phyloP scores from a whole-genome alignment of 179 eudicot genomes.

The Dionaea muscipula region DNA sequence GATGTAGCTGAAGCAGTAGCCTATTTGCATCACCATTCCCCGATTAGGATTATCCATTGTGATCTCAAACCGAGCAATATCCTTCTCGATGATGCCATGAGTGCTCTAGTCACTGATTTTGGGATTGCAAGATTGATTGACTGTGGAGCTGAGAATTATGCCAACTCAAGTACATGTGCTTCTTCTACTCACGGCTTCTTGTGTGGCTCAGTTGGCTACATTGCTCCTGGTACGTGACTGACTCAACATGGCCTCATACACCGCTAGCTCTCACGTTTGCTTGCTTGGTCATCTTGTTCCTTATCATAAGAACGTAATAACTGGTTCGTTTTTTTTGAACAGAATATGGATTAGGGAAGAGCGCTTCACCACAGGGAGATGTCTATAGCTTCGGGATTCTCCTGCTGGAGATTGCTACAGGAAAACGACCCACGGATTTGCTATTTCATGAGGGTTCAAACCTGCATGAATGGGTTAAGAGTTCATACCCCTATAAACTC shows the following conservation, averaged over 20 bases:
- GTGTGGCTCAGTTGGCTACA: constrained; percentile 15
- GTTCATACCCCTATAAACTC: constrained; percentile 44
- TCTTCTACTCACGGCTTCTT: constrained; percentile 26
- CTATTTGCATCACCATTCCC: constrained; percentile 11
- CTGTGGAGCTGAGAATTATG: constrained; percentile 23
- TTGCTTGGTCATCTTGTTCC: no score
- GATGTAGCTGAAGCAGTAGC: constrained; percentile 54
- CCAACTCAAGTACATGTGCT: constrained; percentile 22
- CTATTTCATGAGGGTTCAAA: constrained; percentile 11
- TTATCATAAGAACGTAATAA: no score
- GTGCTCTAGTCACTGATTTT: constrained; percentile 13
- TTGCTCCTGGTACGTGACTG: constrained; percentile 9
- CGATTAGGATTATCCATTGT: constrained; percentile 6
- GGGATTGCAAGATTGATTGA: constrained; percentile 13
- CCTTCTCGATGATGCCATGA: constrained; percentile 18
- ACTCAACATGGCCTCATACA: no score
- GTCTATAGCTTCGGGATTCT: constrained; percentile 23
- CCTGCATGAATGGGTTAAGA: constrained; percentile 51
- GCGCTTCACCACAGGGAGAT: constrained; percentile 20
- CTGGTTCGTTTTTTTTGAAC: no score
- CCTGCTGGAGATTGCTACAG: constrained; percentile 16
- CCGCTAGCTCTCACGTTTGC: no score
- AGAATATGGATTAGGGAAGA: constrained; percentile 21
- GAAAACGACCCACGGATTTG: constrained; percentile 18
- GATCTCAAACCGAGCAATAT: constrained; percentile 64